A percentile compares a stretch with the other conserved stretches of the same genome.
phyloP scores from a whole-genome alignment of 176 grass and related monocot genomes.

The Oryza rufipogon region DNA sequence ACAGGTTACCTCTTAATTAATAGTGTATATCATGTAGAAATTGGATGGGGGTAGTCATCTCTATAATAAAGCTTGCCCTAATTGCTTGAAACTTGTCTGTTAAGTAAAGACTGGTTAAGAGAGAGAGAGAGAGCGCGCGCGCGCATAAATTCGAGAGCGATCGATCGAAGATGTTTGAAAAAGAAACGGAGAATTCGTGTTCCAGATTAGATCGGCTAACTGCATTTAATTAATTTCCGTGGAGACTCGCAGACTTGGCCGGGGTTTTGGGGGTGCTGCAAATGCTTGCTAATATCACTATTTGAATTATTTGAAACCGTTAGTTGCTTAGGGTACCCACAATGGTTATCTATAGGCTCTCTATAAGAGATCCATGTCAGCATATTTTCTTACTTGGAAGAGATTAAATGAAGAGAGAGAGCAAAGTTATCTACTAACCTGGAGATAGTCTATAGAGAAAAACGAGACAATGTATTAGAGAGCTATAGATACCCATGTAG shows the following conservation, averaged over 20 bases:
- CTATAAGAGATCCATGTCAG: no score
- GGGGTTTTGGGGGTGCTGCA: not conserved
- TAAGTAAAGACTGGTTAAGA: not conserved
- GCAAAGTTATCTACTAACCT: no score
- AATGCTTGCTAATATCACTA: not conserved
- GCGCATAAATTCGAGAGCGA: not conserved
- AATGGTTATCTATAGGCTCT: no score
- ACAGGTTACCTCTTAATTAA: no score
- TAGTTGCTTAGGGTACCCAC: not conserved
- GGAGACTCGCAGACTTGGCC: not conserved
- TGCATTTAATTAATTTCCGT: not conserved
- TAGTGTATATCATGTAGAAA: no score
- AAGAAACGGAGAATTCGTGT: not conserved
- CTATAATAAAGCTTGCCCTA: no score
- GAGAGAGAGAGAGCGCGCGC: not conserved
- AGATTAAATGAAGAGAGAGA: no score
- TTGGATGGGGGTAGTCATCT: no score
- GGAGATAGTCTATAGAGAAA: no score
- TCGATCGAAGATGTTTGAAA: not conserved
- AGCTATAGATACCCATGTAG: no score
- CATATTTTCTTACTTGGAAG: no score
- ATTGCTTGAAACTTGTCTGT: not conserved
- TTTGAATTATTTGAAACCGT: not conserved
- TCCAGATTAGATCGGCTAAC: not conserved
- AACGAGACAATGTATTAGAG: no score